These are phyloP conservation scores for Thyridium curvatum DNA, from an alignment of 2,329 filamentous ascomycete species.

Conservation along the genomic window DNA sequence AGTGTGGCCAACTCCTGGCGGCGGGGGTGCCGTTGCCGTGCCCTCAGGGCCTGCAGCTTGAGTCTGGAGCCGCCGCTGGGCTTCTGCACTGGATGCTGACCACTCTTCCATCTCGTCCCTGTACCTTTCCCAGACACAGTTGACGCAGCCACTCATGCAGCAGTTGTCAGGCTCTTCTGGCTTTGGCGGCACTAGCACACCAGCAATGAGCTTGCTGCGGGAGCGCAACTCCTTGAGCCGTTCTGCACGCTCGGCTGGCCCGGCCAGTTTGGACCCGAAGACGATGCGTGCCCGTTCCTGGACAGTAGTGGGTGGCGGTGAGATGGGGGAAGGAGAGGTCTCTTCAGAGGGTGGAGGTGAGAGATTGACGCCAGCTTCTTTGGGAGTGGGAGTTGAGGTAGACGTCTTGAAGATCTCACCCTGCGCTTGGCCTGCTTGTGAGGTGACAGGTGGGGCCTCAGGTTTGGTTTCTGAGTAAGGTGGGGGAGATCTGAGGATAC, in stretches of 20 bases:
- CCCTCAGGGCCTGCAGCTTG: constrained; percentile 21
- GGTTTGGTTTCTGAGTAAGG: constrained; percentile 34
- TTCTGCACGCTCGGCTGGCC: constrained; percentile 62
- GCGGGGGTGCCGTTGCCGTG: constrained; percentile 5
- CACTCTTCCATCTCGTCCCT: constrained; percentile 91
- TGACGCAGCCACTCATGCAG: constrained; percentile 97
- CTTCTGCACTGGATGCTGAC: constrained; percentile 59
- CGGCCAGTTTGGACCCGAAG: constrained; percentile 74
- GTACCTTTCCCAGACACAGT: constrained; percentile 93
- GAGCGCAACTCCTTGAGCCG: constrained; percentile 51
- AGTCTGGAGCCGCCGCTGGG: constrained; percentile 45
- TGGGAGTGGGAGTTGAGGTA: constrained; percentile 8
- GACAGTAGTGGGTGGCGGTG: constrained; percentile 37
- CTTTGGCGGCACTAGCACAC: constrained; percentile 73
- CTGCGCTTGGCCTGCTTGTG: constrained; percentile 24
- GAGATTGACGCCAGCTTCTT: constrained; percentile 3
- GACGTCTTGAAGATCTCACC: constrained; percentile 12
- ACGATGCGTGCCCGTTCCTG: constrained; percentile 59
- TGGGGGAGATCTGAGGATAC: constrained; percentile 42
- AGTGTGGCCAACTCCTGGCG: constrained; percentile 12
- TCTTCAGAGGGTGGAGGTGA: constrained; percentile 22
- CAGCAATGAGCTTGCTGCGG: constrained; percentile 62
- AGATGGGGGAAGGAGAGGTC: constrained; percentile 22
- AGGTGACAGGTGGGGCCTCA: constrained; percentile 35
- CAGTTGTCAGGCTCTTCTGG: constrained; percentile 94